phyloP scores from a whole-genome alignment of 441 rosid genomes.

The Pelargonium myrrhifolium region DNA sequence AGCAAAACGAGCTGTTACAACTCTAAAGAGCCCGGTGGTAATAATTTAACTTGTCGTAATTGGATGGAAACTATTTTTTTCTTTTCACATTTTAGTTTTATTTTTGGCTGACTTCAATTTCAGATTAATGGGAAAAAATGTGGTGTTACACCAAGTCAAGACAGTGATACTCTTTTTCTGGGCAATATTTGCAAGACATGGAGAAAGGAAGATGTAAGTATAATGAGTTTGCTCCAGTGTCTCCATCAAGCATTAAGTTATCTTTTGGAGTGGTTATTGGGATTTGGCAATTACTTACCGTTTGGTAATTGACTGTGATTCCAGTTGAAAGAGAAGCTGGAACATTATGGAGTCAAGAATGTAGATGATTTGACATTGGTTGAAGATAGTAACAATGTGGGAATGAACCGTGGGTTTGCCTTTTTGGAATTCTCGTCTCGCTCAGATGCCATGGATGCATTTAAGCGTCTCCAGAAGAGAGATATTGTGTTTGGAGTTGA shows the following conservation, averaged over 20 bases:
- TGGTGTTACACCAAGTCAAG: slow-evolving; percentile 90
- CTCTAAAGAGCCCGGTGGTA: slow-evolving; percentile 92
- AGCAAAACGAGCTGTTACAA: slow-evolving; percentile 76
- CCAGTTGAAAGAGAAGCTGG: slow-evolving; percentile 91
- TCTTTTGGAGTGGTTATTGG: slow-evolving; percentile 15
- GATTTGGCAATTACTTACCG: slow-evolving; percentile 21
- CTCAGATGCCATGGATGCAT: slow-evolving; percentile 84
- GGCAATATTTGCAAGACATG: slow-evolving; percentile 94
- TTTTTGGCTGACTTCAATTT: slow-evolving; percentile 40
- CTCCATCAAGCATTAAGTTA: slow-evolving; percentile 15
- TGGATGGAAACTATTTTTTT: slow-evolving; percentile 25
- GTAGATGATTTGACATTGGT: slow-evolving; percentile 85
- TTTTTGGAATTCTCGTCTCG: slow-evolving; percentile 90
- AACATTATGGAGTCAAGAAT: slow-evolving; percentile 83
- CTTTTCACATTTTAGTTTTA: slow-evolving; percentile 22
- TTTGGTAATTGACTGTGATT: slow-evolving; percentile 30
- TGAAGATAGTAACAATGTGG: slow-evolving; percentile 75
- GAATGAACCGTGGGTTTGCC: slow-evolving; percentile 96
- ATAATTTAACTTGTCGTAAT: slow-evolving; percentile 28
- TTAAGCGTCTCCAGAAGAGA: slow-evolving; percentile 82
- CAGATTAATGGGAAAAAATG: slow-evolving; percentile 96
- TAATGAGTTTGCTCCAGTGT: slow-evolving; percentile 22
- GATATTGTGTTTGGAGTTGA: slow-evolving; percentile 91
- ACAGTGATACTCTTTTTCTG: slow-evolving; percentile 87
- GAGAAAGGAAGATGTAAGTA: slow-evolving; percentile 93